Base-by-base conservation (phyloP, 1,284 basidiomycete genomes). In the Pholiota adiposa region DNA sequence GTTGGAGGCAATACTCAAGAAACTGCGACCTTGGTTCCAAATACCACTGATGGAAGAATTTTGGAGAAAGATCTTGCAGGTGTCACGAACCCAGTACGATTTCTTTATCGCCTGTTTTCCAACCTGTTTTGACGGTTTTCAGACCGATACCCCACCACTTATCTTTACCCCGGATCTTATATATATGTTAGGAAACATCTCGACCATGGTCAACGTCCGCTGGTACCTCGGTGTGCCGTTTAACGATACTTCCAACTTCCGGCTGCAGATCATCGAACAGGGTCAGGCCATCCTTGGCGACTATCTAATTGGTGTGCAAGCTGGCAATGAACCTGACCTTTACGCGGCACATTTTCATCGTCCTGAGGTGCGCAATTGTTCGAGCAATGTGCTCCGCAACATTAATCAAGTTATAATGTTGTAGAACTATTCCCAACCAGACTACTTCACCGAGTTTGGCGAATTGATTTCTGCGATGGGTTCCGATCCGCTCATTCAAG, bases 1-100 rank as follows among this genome's bases (percentile, higher is more conserved):
- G 80, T 93, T 3, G 91, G 91, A 38, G 91, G 91, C 59, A 93
- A 93, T 72, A 87, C 88, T 1, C 89, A 92, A 67, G 89, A 91
- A 44, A 68, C 65, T 16, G 85, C 86, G 9, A 76, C 77, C 0
- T 70, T 86, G 31, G 80, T 84, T 0, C 72, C 77, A 23, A 76
- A 75, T 12, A 73, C 84, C 11, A 61, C 73, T 0, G 73, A 79
- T 55, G 79, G 81, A 2, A 74, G 72, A 25, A 78, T 81, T 34
- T 75, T 87, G 23, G 77, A 79, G 49, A 87, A 87, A 67, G 78
- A 81, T 58, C 67, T 73, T 8, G 67, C 66, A 18, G 73, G 75
- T 51, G 67, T 74, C 7, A 69, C 71, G 6, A 80, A 80, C 65
- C 78, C 82, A 5, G 83, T 84, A 62, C 61, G 80, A n/a, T 29